Conservation (phyloP, 2,329 filamentous ascomycete species). For the Zasmidium citrigriseum region DNA sequence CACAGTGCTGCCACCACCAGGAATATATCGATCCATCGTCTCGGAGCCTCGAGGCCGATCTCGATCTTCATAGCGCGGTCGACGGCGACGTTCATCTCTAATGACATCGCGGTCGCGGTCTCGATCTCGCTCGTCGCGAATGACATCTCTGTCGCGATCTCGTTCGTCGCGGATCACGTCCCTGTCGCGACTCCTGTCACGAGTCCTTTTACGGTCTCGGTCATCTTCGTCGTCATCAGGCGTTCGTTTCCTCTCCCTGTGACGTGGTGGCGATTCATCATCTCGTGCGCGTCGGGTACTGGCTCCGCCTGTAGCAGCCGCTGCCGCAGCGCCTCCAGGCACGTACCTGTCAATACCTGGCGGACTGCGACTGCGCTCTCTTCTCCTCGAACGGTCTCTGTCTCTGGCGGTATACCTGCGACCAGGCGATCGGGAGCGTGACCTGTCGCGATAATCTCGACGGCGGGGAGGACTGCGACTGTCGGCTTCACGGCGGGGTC, state of each 20-base stretch:
- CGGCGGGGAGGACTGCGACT: slow-evolving; percentile 28
- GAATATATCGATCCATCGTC: slow-evolving; percentile 34
- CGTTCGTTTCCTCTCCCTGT: background rate
- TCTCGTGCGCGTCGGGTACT: slow-evolving; percentile 13
- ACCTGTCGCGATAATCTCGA: slow-evolving; percentile 19
- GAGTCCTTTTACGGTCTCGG: background rate
- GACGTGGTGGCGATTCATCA: slow-evolving; percentile 9
- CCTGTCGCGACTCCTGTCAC: slow-evolving; percentile 2
- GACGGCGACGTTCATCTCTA: slow-evolving; percentile 8
- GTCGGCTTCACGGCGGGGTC: slow-evolving; percentile 23
- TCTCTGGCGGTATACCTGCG: too few relatives aligned
- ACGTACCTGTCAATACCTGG: slow-evolving; percentile 43
- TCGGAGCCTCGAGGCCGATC: slow-evolving; percentile 19
- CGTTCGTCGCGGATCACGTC: background rate
- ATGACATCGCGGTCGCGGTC: background rate
- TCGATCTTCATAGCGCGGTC: slow-evolving; percentile 24
- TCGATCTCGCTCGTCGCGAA: background rate
- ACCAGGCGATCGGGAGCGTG: slow-evolving; percentile 23
- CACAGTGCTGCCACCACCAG: slow-evolving; percentile 26
- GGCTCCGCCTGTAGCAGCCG: slow-evolving; percentile 5
- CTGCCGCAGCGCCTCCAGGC: slow-evolving; percentile 33
- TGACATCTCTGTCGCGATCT: background rate
- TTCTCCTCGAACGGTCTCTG: slow-evolving; percentile 20
- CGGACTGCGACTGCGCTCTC: slow-evolving; percentile 32
- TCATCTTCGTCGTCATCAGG: slow-evolving; percentile 7